Percentiles rank a stretch among this genome's conserved stretches.
These are phyloP conservation scores for Euptelea pleiosperma DNA, from an alignment of 164 flowering plant genomes.

Conservation along the genomic window DNA sequence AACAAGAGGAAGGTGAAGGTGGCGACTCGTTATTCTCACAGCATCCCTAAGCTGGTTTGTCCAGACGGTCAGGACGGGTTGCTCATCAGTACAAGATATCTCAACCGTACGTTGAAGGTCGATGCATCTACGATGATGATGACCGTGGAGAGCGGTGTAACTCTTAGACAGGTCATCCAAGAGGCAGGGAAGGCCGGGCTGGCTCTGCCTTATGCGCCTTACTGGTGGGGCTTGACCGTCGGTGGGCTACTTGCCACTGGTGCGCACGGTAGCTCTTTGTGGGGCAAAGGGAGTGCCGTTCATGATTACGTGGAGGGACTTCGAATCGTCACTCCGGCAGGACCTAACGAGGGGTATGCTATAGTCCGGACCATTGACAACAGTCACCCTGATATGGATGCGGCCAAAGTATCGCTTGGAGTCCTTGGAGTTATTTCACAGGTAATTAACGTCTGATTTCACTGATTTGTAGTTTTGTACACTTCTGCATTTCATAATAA, in stretches of 20 bases:
- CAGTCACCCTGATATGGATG: conserved; percentile 40
- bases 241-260: conserved; percentile 71
- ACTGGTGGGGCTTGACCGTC: conserved; percentile 79
- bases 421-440: conserved; percentile 78
- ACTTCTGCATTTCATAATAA: neutral
- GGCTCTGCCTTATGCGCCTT: conserved; percentile 64
- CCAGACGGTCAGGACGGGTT: conserved; percentile 52
- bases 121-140: conserved; percentile 34
- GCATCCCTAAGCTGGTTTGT: conserved; percentile 67
- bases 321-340: conserved; percentile 49
- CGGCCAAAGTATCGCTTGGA: conserved; percentile 62
- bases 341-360: conserved; percentile 46
- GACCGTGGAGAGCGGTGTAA: conserved; percentile 57
- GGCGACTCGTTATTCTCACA: conserved; percentile 51
- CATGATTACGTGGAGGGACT: conserved; percentile 57
- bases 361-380: conserved; percentile 34
- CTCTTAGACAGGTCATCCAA: conserved; percentile 45
- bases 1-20: conserved; percentile 50
- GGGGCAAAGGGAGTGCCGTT: conserved; percentile 63
- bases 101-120: conserved; percentile 30
- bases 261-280: conserved; percentile 75
- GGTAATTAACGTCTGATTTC: conserved; percentile 43
- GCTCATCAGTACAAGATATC: conserved; percentile 54
- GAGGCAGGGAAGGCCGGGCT: conserved; percentile 51
- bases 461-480: too few species aligned